These are phyloP conservation scores for Aspergillus fructus DNA, from an alignment of 2,329 filamentous ascomycete genomes.

Conservation along the genomic window DNA sequence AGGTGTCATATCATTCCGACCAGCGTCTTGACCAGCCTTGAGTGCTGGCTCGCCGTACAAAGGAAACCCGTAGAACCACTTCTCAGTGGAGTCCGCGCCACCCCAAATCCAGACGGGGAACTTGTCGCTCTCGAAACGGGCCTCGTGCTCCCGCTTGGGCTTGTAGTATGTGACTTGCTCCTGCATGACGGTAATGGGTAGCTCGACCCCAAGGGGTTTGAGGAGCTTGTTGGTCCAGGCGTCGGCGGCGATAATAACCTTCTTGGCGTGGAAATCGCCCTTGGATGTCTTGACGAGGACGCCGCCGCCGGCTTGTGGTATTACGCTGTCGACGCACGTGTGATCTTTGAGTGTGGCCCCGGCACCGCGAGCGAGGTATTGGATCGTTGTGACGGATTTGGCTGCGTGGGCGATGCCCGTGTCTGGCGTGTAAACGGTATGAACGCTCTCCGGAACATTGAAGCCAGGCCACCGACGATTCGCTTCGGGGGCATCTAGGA, in stretches of 20 bases:
- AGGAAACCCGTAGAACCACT: not conserved
- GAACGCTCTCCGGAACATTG: not conserved
- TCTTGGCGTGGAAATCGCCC: not conserved
- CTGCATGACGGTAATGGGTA: not conserved
- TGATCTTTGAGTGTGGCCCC: not conserved
- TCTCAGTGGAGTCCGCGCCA: not conserved
- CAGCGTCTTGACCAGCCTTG: not conserved
- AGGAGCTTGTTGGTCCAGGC: not conserved
- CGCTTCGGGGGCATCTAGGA: not conserved
- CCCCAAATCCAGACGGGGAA: not conserved
- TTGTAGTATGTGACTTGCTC: not conserved
- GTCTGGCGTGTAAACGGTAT: not conserved
- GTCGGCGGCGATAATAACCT: not conserved
- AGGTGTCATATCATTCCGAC: not conserved
- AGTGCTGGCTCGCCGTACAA: not conserved
- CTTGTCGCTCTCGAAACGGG: not conserved
- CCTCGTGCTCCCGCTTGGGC: too few species aligned
- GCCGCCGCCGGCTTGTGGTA: not conserved
- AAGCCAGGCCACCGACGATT: not conserved
- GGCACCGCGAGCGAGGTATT: not conserved
- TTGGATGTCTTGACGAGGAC: not conserved
- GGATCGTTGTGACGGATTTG: not conserved
- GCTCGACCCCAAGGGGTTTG: not conserved
- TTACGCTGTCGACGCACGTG: not conserved
- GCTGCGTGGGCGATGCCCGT: not conserved